Conservation (phyloP, 495 filamentous ascomycete genomes). For the Talaromyces proteolyticus region DNA sequence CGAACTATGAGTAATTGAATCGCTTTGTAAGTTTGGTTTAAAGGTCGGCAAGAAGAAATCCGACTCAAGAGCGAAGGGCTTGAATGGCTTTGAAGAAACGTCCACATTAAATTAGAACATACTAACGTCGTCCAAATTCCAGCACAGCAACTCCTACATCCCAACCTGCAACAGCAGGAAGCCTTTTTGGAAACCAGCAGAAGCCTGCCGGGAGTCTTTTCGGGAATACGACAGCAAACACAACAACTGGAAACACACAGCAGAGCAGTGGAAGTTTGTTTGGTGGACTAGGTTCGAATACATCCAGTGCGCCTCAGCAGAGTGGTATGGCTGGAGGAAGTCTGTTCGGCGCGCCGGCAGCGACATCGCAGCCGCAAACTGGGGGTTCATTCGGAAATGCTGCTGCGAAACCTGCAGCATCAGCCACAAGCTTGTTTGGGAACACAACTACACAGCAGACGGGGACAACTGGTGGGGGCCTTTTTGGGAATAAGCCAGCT, state of each 20-base stretch:
- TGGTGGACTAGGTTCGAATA: constrained; percentile 9
- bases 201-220: constrained; percentile 44
- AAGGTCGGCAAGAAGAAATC: no score
- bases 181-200: constrained; percentile 35
- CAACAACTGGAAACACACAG: constrained; percentile 20
- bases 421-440: constrained; percentile 19
- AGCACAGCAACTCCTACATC: constrained; percentile 5
- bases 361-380: constrained; percentile 38
- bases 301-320: constrained; percentile 20
- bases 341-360: constrained; percentile 45
- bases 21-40: no score
- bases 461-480: constrained; percentile 30
- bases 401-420: constrained; percentile 15
- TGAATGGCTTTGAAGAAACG: no score
- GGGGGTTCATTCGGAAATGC: constrained; percentile 30
- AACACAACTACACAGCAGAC: constrained; percentile 13
- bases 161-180: constrained; percentile 18
- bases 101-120: no score
- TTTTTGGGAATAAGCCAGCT: constrained; percentile 39
- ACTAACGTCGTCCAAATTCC: background rate
- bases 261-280: constrained; percentile 10
- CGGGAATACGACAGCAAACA: constrained; percentile 23
- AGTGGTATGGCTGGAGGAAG: constrained; percentile 21
- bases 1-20: no score
- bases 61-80: no score